Percentiles rank a stretch among this genome's conserved stretches.
phyloP scores from a whole-genome alignment of 495 filamentous ascomycete species.

The Thermothielavioides terrestris region DNA sequence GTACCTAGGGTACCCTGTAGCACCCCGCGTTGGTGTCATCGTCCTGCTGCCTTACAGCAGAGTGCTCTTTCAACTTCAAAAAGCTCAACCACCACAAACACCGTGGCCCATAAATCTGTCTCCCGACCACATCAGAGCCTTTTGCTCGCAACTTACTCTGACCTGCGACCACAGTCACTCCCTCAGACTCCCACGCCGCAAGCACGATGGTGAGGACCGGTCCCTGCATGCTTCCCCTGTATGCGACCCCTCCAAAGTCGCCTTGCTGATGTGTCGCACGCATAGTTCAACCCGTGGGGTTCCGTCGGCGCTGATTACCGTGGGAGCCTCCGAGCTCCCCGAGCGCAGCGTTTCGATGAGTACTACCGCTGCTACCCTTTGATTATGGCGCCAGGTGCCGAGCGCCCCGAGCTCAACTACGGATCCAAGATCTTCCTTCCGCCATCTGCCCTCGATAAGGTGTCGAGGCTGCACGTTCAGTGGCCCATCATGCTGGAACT shows the following conservation, averaged over 20 bases:
- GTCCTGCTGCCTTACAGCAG: conserved; percentile 2
- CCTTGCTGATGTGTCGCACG: conserved; percentile 11
- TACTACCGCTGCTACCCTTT: conserved; percentile 95
- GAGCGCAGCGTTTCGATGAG: conserved; percentile 74
- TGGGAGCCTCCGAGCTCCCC: conserved; percentile 21
- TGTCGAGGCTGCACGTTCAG: conserved; percentile 91
- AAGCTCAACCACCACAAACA: neutral
- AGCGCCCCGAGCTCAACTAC: conserved; percentile 84
- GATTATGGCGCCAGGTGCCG: conserved; percentile 86
- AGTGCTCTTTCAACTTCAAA: too few species aligned
- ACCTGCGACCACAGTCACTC: neutral
- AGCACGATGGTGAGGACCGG: neutral
- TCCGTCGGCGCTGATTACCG: conserved; percentile 47
- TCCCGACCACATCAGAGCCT: too few species aligned
- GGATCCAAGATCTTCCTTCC: conserved; percentile 97
- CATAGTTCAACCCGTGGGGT: conserved; percentile 27
- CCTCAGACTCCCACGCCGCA: neutral
- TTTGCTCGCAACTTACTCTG: neutral
- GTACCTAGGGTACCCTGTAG: too few species aligned
- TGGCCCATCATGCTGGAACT: conserved; percentile 97
- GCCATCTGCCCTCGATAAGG: conserved; percentile 88
- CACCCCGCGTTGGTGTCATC: conserved; percentile 9
- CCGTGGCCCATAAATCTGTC: too few species aligned
- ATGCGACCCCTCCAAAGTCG: conserved; percentile 3
- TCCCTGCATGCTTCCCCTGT: neutral